phyloP scores from a whole-genome alignment of 305 asterid species.

The Fraxinus sp. region DNA sequence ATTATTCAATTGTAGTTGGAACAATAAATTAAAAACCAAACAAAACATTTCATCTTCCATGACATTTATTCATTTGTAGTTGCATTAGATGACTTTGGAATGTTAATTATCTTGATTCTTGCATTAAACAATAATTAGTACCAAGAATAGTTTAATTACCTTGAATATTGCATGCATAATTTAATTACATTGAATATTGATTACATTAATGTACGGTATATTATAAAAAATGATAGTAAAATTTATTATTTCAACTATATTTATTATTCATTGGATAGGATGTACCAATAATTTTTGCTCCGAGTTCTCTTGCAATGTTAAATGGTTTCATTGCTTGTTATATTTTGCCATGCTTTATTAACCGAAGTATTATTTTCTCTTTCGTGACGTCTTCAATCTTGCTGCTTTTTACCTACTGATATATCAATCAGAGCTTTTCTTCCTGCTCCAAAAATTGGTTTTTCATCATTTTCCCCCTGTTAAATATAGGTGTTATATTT shows the following conservation, averaged over 20 bases:
- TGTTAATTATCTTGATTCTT: no score
- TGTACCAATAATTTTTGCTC: background rate
- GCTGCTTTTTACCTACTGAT: background rate
- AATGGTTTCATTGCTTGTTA: background rate
- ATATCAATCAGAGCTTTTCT: background rate
- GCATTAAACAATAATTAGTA: no score
- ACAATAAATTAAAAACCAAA: background rate
- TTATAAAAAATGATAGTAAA: no score
- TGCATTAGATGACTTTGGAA: background rate
- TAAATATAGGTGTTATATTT: background rate
- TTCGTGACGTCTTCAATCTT: background rate
- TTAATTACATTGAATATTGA: no score
- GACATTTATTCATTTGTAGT: background rate
- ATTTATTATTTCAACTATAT: no score
- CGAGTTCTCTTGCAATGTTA: background rate
- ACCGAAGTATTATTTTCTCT: background rate
- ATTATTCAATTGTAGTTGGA: background rate
- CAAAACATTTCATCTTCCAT: background rate
- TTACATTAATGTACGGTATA: no score
- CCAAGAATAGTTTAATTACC: no score
- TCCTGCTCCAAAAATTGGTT: background rate
- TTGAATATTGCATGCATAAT: no score
- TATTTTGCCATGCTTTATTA: background rate
- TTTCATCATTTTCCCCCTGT: background rate
- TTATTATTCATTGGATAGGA: background rate